Evolutionary conservation across 208 protist genomes (phyloP), one percentile per base, ranked within the genome.

Genomic region (Leishmania lainsoni): DNA sequence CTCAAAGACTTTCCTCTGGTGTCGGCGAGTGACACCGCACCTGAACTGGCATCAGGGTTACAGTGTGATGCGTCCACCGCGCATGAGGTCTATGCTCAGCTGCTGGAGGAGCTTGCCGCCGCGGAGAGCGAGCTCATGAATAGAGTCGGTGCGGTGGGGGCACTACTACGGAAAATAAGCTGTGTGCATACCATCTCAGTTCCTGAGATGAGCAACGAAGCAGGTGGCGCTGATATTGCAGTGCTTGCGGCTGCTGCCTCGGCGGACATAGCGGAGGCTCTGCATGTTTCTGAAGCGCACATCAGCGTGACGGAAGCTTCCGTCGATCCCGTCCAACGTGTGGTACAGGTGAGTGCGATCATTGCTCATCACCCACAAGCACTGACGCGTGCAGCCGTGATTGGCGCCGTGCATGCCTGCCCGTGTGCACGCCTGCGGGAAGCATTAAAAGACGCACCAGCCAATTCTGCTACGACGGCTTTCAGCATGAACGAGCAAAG

Each of bases 1-100:
- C 29, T 70, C 65, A 70, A 70, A 70, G 65, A 70, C 65, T 48
- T 70, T 70, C 29, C 29, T 70, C 35, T 17, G 63, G 8, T 32
- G 32, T 45, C 10, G 39, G 29, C 32, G 10, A 22, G 32, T 69
- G 63, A 45, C 32, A 4, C 63, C 63, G 63, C 32, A 42, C 32
- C n/a, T 5, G 32, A 35, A 69, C 14, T 9, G 63, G 32, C 32
- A 5, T 45, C 32, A 32, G 63, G 12, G 8, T 26, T 26, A 35
- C 65, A 2, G 32, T 70, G 3, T 9, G 65, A 70, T 45, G 35
- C 35, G 5, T 70, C 65, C 65, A 48, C 65, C 65, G 65, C 65
- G 35, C 65, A 48, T 39, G 35, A 20, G 29, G 35, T 3, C 65
- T 70, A 70, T 70, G 65, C 29, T 20, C 29, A 70, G 32, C 35